Base-by-base conservation (phyloP, 2,329 filamentous ascomycete genomes). In the Arthrobotrys iridis region DNA sequence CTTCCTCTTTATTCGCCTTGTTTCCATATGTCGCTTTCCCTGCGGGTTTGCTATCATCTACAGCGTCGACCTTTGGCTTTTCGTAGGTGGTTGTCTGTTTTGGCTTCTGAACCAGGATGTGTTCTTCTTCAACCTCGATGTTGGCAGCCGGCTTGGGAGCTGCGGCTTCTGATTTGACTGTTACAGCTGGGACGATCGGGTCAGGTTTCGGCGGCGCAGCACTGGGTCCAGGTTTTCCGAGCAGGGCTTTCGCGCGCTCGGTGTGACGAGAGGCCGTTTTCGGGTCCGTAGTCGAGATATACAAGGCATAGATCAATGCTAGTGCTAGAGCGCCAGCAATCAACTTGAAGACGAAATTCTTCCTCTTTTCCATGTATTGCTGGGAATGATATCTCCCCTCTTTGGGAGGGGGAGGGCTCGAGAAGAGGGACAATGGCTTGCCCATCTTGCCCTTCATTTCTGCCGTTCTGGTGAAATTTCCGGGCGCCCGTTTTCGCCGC, bases 401-500 rank as follows among this genome's bases (percentile, higher is more conserved):
- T n/a, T 74, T 74, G 1, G 70, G 70, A 30, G 70, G 70, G 7
- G 70, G 70, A 10, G 70, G 70, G 46, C 70, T 74, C 33, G 62
- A 58, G 46, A 74, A 74, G 20, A 74, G 62, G 15, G 60, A 66
- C 28, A 74, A 33, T n/a, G 70, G 63, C 52, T 67, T 74, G 22
- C 55, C 66, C 70, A 74, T 74, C 15, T 66, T 74, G 62, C 70
- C 70, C 62, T 74, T 74, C 70, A 74, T 74, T 26, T 50, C 45
- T 55, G 70, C 15, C 55, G 52, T 33, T 43, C 45, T 45, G 7
- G 37, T 57, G 22, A n/a, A 46, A 20, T 18, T n/a, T 30, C 52
- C 18, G 46, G 20, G 37, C 55, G 28, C 13, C 20, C 6, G 11
- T 10, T n/a, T n/a, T 40, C 11, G 26, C 15, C 30, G 13, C 20